Evolutionary conservation across 306 rosid species (phyloP).

Genomic region (Trichosanthes truncata): DNA sequence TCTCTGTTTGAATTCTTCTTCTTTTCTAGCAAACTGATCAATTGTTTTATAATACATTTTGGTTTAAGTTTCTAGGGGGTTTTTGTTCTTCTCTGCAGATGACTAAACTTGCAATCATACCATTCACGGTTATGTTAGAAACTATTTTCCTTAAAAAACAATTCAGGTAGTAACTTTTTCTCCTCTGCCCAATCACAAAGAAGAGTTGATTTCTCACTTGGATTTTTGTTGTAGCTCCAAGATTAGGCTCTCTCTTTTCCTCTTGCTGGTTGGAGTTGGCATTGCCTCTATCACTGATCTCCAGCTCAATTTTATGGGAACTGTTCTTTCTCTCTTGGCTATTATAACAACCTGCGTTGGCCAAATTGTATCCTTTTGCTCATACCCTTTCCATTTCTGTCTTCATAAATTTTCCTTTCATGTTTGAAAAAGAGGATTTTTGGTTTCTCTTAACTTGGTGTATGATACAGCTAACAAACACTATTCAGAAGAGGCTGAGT

Average conservation of each 20-base stretch:
- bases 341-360: constrained; percentile 87
- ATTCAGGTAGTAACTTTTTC: constrained; percentile 52
- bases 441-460: constrained; percentile 35
- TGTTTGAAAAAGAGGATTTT: background rate
- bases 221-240: constrained; percentile 48
- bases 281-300: constrained; percentile 96
- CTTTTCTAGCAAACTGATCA: background rate
- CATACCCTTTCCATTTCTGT: background rate
- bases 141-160: constrained; percentile 71
- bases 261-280: constrained; percentile 86
- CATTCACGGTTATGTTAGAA: constrained; percentile 84
- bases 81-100: constrained; percentile 36
- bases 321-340: constrained; percentile 76
- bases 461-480: constrained; percentile 73
- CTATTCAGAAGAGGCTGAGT: constrained; percentile 89
- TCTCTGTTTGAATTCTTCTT: background rate
- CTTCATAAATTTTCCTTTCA: background rate
- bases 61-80: background rate
- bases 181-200: background rate
- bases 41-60: background rate
- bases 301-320: constrained; percentile 84
- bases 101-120: constrained; percentile 99
- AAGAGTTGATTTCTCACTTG: background rate
- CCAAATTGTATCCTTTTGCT: constrained; percentile 73
- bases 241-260: constrained; percentile 62